A percentile compares a stretch with the other conserved stretches of the same genome.
phyloP scores from a whole-genome alignment of 352 stramenopile genomes.

The Phytophthora constricta region DNA sequence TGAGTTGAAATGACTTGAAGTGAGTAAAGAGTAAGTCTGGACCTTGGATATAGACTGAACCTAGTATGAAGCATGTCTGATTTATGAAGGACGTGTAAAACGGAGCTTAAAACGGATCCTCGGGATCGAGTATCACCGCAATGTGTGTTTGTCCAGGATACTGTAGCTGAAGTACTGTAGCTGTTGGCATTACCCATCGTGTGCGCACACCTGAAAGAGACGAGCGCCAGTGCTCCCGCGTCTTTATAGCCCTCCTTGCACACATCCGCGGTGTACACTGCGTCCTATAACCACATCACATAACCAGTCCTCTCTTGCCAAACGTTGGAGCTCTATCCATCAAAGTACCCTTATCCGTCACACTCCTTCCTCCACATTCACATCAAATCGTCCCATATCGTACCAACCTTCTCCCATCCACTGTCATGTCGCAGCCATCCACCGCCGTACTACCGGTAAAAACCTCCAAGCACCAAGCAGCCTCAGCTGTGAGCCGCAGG shows the following conservation, averaged over 20 bases:
- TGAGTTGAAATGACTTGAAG: too few species aligned
- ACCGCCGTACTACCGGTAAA: background rate
- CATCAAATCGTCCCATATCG: background rate
- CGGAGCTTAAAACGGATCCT: too few species aligned
- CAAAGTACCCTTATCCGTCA: background rate
- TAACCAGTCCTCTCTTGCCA: background rate
- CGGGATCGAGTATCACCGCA: background rate
- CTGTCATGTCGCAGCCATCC: constrained; percentile 1
- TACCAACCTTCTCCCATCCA: too few species aligned
- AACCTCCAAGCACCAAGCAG: background rate
- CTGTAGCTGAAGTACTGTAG: too few species aligned
- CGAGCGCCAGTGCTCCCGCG: constrained; percentile 1
- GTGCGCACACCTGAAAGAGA: background rate
- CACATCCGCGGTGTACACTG: constrained; percentile 22
- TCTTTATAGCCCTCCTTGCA: constrained; percentile 9
- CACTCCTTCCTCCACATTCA: background rate
- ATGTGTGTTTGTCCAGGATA: too few species aligned
- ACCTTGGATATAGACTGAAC: too few species aligned
- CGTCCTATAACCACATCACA: constrained; percentile 26
- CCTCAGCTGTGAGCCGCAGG: constrained; percentile 10
- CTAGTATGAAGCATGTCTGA: too few species aligned
- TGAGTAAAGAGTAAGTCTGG: too few species aligned
- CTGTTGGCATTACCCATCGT: constrained; percentile 1
- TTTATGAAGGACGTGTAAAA: background rate
- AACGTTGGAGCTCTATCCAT: constrained; percentile 5